Percentiles rank a stretch among this genome's conserved stretches.
Conservation (phyloP, 352 stramenopile genomes). For the Achlya hypogyna region DNA sequence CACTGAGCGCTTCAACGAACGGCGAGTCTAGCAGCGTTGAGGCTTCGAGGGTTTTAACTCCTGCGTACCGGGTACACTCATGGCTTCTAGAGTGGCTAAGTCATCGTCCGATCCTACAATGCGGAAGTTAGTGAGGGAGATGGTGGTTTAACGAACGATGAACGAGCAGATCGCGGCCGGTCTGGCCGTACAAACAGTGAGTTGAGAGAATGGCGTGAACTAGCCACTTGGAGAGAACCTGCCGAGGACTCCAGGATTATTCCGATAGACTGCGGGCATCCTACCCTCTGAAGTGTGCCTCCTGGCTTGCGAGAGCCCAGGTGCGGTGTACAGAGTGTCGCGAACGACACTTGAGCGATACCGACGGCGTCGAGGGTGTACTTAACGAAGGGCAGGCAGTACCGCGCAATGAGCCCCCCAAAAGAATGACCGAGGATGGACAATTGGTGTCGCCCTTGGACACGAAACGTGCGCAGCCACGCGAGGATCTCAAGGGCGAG, state of each 20-base stretch:
- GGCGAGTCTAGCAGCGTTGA: background rate
- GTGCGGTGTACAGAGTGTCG: conserved; percentile 73
- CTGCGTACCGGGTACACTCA: conserved; percentile 41
- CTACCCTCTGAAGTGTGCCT: conserved; percentile 52
- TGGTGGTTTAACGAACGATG: conserved; percentile 23
- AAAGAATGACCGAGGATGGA: conserved; percentile 69
- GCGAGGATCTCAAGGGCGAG: conserved; percentile 59
- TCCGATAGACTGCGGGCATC: background rate
- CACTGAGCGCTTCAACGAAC: background rate
- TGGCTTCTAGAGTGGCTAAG: conserved; percentile 45
- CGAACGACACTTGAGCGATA: conserved; percentile 63
- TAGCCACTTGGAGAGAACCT: conserved; percentile 62
- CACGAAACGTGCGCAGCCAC: conserved; percentile 46
- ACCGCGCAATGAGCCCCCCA: conserved; percentile 63
- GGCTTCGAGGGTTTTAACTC: background rate
- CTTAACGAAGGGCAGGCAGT: conserved; percentile 52
- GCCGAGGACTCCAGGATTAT: background rate
- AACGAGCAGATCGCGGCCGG: conserved; percentile 62
- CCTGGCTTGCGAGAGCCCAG: conserved; percentile 59
- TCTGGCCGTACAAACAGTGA: conserved; percentile 58
- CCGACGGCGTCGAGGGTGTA: conserved; percentile 41
- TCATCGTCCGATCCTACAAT: conserved; percentile 13
- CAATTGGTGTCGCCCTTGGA: conserved; percentile 35
- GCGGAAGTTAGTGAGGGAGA: background rate
- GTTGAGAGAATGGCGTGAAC: conserved; percentile 61